These are phyloP conservation scores for Sphagnum magellanicum DNA, from an alignment of 228 moss, liverwort and hornwort genomes.

Conservation along the genomic window DNA sequence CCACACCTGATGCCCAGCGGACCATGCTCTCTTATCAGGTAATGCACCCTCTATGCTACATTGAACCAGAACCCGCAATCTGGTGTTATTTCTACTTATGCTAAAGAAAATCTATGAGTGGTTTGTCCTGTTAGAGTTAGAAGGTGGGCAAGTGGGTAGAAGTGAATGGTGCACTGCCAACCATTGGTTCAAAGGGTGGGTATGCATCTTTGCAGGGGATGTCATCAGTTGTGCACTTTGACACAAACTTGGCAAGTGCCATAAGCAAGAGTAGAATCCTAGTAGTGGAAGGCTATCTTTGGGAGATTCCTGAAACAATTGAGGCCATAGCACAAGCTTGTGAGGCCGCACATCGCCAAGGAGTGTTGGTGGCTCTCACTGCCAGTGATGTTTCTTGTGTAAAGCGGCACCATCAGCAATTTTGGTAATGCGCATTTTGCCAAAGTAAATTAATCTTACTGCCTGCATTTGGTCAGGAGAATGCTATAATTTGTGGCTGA, in stretches of 20 bases:
- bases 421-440: constrained; percentile 52
- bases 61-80: too few relatives aligned
- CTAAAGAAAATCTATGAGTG: too few relatives aligned
- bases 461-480: too few relatives aligned
- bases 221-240: constrained; percentile 72
- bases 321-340: constrained; percentile 72
- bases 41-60: not conserved
- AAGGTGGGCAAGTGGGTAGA: too few relatives aligned
- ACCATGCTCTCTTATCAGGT: constrained; percentile 96
- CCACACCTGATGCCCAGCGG: constrained; percentile 90
- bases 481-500: too few relatives aligned
- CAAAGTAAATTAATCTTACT: too few relatives aligned
- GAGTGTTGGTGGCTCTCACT: constrained; percentile 74
- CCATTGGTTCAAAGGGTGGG: too few relatives aligned
- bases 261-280: constrained; percentile 61
- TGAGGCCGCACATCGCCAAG: constrained; percentile 56
- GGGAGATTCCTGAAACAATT: constrained; percentile 78
- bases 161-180: too few relatives aligned
- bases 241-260: constrained; percentile 54
- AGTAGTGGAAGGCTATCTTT: constrained; percentile 89
- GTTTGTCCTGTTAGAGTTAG: too few relatives aligned
- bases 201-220: constrained; percentile 49
- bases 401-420: constrained; percentile 62
- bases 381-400: constrained; percentile 86
- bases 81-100: too few relatives aligned